These are phyloP conservation scores for Lactarius deliciosus DNA, from an alignment of 768 basidiomycete species.

Conservation along the genomic window DNA sequence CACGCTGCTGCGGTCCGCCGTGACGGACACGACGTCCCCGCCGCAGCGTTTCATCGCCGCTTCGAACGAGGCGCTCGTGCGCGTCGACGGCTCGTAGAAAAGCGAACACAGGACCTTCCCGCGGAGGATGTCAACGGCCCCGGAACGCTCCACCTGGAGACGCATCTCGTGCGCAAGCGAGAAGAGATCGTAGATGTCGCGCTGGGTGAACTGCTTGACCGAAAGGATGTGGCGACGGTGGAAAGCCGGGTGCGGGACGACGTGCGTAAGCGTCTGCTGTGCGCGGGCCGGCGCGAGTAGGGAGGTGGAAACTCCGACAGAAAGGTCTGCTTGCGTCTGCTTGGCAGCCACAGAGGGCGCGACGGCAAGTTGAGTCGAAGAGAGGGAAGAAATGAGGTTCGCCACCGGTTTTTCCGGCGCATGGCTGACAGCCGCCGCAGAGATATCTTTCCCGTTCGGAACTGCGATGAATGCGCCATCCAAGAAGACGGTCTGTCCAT, in stretches of 20 bases:
- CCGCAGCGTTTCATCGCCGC: slow-evolving; percentile 99
- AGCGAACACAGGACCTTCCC: slow-evolving; percentile 89
- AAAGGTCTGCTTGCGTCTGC: slow-evolving; percentile 12
- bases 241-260: slow-evolving; percentile 80
- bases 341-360: slow-evolving; percentile 13
- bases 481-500: slow-evolving; percentile 85
- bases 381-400: slow-evolving; percentile 7
- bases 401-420: slow-evolving; percentile 11
- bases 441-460: slow-evolving; percentile 70
- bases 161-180: slow-evolving; percentile 96
- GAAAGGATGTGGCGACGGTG: slow-evolving; percentile 90
- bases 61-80: slow-evolving; percentile 95
- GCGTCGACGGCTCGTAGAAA: slow-evolving; percentile 97
- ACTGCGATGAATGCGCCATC: slow-evolving; percentile 71
- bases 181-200: slow-evolving; percentile 91
- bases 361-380: slow-evolving; percentile 5
- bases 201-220: slow-evolving; percentile 88
- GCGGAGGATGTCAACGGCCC: slow-evolving; percentile 82
- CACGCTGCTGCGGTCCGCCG: slow-evolving; percentile 80
- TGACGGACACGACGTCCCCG: slow-evolving; percentile 88
- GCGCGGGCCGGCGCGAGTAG: slow-evolving; percentile 38
- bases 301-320: slow-evolving; percentile 13
- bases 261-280: slow-evolving; percentile 46
- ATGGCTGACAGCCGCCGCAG: slow-evolving; percentile 43
- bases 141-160: slow-evolving; percentile 89